These are phyloP conservation scores for Yamadazyma aaseri DNA, from an alignment of 1,139 yeast species.

Conservation along the genomic window DNA sequence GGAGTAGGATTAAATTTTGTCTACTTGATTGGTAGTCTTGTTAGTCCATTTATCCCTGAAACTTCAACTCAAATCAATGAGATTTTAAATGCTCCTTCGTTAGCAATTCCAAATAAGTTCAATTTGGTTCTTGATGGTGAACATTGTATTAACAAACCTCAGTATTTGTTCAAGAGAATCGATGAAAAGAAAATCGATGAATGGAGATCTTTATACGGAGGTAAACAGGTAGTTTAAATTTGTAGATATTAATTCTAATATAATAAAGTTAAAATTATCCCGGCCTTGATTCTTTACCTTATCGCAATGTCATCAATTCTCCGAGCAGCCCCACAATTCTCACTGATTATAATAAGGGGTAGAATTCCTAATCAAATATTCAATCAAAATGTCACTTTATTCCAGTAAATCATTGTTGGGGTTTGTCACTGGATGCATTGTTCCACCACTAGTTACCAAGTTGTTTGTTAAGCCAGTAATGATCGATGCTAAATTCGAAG, in stretches of 20 bases:
- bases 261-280: no score
- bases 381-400: background rate
- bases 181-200: conserved; percentile 85
- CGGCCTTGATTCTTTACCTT: no score
- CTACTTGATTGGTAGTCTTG: conserved; percentile 75
- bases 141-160: conserved; percentile 88
- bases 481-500: conserved; percentile 26
- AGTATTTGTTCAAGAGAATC: conserved; percentile 86
- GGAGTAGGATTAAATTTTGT: conserved; percentile 88
- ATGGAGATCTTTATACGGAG: conserved; percentile 88
- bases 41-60: conserved; percentile 90
- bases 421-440: conserved; percentile 26
- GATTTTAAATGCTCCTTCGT: conserved; percentile 79
- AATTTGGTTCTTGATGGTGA: conserved; percentile 69
- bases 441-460: conserved; percentile 33
- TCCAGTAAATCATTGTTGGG: conserved; percentile 17
- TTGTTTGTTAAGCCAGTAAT: conserved; percentile 25
- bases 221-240: conserved; percentile 40
- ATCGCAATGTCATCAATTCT: background rate
- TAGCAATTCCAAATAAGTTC: conserved; percentile 76
- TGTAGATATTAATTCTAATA: no score
- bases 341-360: conserved; percentile 1
- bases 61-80: conserved; percentile 67
- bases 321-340: conserved; percentile 2
- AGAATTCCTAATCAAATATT: background rate